Conservation (phyloP, 208 protist species). For the Trypanosoma rangeli region DNA sequence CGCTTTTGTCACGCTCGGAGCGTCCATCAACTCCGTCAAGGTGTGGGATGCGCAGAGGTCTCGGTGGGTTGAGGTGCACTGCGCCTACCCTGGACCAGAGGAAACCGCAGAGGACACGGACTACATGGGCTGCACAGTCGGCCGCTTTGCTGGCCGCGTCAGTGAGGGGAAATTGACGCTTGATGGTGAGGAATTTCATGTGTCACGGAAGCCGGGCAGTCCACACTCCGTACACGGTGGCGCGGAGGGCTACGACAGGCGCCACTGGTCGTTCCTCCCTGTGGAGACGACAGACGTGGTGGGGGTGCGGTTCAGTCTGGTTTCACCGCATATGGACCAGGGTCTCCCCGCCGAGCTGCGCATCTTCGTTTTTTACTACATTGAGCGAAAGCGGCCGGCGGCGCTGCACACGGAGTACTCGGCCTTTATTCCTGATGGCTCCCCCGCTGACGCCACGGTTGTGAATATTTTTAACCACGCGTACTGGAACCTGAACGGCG, state of each 20-base stretch:
- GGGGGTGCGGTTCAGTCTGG: constrained; percentile 22
- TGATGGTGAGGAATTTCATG: constrained; percentile 40
- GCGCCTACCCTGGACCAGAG: constrained; percentile 45
- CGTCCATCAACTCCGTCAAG: constrained; percentile 47
- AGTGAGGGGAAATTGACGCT: constrained; percentile 47
- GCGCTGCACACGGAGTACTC: constrained; percentile 34
- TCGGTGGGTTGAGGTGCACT: constrained; percentile 65
- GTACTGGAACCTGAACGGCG: constrained; percentile 67
- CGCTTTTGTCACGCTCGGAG: constrained; percentile 50
- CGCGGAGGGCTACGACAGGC: constrained; percentile 55
- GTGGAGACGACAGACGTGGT: constrained; percentile 25
- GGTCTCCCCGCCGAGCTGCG: constrained; percentile 40
- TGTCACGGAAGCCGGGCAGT: constrained; percentile 19
- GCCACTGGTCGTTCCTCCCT: constrained; percentile 45
- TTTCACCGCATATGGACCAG: constrained; percentile 41
- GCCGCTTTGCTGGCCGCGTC: constrained; percentile 65
- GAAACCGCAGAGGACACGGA: constrained; percentile 42
- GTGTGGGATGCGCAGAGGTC: constrained; percentile 24
- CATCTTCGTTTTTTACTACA: constrained; percentile 32
- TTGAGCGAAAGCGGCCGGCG: constrained; percentile 26
- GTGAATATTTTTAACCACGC: constrained; percentile 64
- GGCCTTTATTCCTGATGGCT: constrained; percentile 34
- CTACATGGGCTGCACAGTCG: constrained; percentile 67
- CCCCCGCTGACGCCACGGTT: constrained; percentile 37
- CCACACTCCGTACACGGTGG: constrained; percentile 52